Conservation (phyloP, 2,329 filamentous ascomycete genomes). For the Pseudomassariella vexata region DNA sequence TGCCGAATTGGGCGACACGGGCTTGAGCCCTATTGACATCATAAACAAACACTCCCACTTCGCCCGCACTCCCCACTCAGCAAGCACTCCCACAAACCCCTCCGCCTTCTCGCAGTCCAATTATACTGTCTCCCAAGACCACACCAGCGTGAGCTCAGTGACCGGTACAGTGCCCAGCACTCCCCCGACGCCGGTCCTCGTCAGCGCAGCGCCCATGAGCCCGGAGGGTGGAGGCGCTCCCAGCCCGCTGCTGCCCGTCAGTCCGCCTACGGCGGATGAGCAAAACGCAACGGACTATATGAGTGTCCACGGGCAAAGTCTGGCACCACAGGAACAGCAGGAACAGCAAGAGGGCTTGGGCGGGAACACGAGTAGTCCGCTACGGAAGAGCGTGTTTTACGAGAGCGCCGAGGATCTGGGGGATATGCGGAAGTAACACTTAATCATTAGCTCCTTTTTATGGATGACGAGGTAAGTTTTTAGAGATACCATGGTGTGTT, state of each 20-base stretch:
- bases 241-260: slow-evolving; percentile 12
- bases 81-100: slow-evolving; percentile 20
- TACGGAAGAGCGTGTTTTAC: slow-evolving; percentile 35
- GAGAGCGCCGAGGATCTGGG: slow-evolving; percentile 36
- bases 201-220: not conserved
- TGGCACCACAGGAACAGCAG: too few species aligned
- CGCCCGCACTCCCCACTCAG: slow-evolving; percentile 13
- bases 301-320: slow-evolving; percentile 7
- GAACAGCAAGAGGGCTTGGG: slow-evolving; percentile 7
- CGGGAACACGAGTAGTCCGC: slow-evolving; percentile 12
- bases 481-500: too few species aligned
- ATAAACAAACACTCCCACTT: slow-evolving; percentile 29
- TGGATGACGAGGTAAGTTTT: too few species aligned
- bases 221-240: not conserved
- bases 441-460: too few species aligned
- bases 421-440: too few species aligned
- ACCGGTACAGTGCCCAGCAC: slow-evolving; percentile 6
- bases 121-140: slow-evolving; percentile 20
- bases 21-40: slow-evolving; percentile 32
- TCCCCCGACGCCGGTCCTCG: slow-evolving; percentile 2
- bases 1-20: slow-evolving; percentile 40
- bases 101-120: slow-evolving; percentile 17
- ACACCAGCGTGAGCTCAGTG: slow-evolving; percentile 31
- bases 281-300: slow-evolving; percentile 20
- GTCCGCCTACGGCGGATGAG: slow-evolving; percentile 19